Evolutionary conservation across 2,329 filamentous ascomycete species (phyloP), one percentile per base, ranked within the genome.

Genomic region (Aspergillus latus): DNA sequence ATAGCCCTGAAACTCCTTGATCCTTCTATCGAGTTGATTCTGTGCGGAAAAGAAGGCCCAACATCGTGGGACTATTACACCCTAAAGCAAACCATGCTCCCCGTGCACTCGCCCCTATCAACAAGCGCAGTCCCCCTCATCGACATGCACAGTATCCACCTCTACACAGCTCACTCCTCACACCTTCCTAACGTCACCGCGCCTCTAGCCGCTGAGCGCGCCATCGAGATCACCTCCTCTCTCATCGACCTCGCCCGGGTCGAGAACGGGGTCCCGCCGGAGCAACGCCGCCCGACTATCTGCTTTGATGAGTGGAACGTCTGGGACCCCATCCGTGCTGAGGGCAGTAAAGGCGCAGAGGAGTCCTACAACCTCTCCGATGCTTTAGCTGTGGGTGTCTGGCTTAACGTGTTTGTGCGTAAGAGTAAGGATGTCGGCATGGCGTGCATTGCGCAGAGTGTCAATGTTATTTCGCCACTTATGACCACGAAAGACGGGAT

Each of bases 221-320:
- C 87, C 3, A 91, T 92, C 62, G 81, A 90, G 68, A 86, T 90
- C 62, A 81, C 87, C 2, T 83, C 83, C 2, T 77, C 80, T 0
- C 76, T 91, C 2, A 90, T 91, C 62, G 88, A 92, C 68, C 82
- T 92, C 1, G 88, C 88, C 0, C 80, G 86, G 34, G 86, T 90
- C 66, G 86, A 90, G 69, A 87, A 88, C 70, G 64, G 66, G 6
- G 68, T 75, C 0, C 81, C 86, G 0, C 74, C 80, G 0, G 76
- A 78, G 0, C 82, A 86, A n/a, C 82, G 83, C 3, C 77, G 82
- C 3, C 87, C 84, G 46, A 87, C 81, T 50, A 90, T 92, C 69
- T 92, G 88, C 78, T 92, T 92, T 68, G 89, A 92, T 68, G 88
- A 92, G 72, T 92, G 89, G 89, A 92, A 92, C 69, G 88, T 92